phyloP scores from a whole-genome alignment of 139 green algal genomes.

The Nannochloris sp. region DNA sequence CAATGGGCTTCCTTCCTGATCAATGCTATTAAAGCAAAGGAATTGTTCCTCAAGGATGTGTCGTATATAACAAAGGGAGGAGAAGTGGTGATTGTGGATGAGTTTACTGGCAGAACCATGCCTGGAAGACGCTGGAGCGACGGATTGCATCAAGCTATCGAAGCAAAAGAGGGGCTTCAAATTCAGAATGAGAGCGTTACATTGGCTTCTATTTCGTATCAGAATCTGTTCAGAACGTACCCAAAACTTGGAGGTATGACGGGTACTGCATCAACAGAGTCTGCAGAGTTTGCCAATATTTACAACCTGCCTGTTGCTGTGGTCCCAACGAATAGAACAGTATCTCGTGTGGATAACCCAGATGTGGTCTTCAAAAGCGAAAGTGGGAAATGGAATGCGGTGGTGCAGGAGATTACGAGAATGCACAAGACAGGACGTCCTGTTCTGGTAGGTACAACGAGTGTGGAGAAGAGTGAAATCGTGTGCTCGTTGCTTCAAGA shows the following conservation, averaged over 20 bases:
- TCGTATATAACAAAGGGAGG: conserved; percentile 90
- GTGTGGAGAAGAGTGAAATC: conserved; percentile 83
- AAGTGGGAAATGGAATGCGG: conserved; percentile 77
- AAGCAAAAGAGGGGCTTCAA: conserved; percentile 94
- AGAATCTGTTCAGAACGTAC: conserved; percentile 79
- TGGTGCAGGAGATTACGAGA: conserved; percentile 73
- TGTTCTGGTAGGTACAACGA: conserved; percentile 87
- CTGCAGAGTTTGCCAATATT: conserved; percentile 90
- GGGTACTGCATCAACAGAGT: conserved; percentile 89
- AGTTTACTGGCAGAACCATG: conserved; percentile 96
- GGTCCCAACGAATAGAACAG: conserved; percentile 57
- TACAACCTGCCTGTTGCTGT: conserved; percentile 89
- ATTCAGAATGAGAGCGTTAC: conserved; percentile 95
- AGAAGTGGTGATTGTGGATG: conserved; percentile 96
- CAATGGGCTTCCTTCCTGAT: conserved; percentile 94
- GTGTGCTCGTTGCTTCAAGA: conserved; percentile 65
- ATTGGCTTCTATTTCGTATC: conserved; percentile 91
- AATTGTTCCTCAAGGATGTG: conserved; percentile 82
- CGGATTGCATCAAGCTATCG: conserved; percentile 89
- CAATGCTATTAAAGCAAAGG: conserved; percentile 98
- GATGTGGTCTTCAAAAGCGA: conserved; percentile 86
- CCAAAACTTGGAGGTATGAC: conserved; percentile 78
- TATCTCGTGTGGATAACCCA: conserved; percentile 66
- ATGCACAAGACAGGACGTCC: conserved; percentile 87
- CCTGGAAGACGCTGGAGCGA: conserved; percentile 84